A percentile compares a stretch with the other conserved stretches of the same genome.
Conservation (phyloP, 1,284 basidiomycete species). For the Leccinum angustisporum region DNA sequence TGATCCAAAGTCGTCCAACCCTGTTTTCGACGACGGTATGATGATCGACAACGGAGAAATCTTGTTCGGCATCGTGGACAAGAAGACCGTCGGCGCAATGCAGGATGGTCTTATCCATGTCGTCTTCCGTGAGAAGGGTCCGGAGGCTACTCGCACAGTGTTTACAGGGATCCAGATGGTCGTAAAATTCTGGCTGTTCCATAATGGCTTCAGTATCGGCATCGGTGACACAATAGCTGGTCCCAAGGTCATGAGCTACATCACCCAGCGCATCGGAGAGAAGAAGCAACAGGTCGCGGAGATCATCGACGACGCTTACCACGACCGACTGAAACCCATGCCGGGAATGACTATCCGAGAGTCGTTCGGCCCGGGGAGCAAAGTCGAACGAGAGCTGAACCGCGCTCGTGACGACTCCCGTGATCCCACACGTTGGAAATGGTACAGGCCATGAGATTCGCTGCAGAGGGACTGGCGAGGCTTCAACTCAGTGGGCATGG, state of each 20-base stretch:
- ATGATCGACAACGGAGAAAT: conserved; percentile 98
- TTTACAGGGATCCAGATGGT: conserved; percentile 95
- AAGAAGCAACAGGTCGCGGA: conserved; percentile 76
- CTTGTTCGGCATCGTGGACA: conserved; percentile 94
- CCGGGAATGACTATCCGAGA: conserved; percentile 99
- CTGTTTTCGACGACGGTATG: conserved; percentile 91
- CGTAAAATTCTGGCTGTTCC: conserved; percentile 98
- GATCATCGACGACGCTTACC: conserved; percentile 77
- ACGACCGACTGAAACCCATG: conserved; percentile 81
- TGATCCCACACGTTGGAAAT: no score
- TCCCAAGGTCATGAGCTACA: conserved; percentile 81
- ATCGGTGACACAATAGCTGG: conserved; percentile 99
- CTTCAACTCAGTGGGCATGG: no score
- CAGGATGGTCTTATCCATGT: conserved; percentile 96
- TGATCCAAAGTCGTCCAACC: conserved; percentile 79
- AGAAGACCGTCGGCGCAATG: conserved; percentile 95
- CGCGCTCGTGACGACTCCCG: conserved; percentile 88
- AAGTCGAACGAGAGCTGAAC: conserved; percentile 91
- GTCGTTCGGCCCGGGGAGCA: conserved; percentile 81
- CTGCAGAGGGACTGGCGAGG: no score
- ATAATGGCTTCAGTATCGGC: conserved; percentile 98
- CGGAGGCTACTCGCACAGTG: conserved; percentile 87
- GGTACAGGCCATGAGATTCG: no score
- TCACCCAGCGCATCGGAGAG: conserved; percentile 81
- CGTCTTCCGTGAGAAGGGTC: conserved; percentile 97